phyloP scores from a whole-genome alignment of 192 early-diverging fungal species.

The Rhizophagus prolifer region DNA sequence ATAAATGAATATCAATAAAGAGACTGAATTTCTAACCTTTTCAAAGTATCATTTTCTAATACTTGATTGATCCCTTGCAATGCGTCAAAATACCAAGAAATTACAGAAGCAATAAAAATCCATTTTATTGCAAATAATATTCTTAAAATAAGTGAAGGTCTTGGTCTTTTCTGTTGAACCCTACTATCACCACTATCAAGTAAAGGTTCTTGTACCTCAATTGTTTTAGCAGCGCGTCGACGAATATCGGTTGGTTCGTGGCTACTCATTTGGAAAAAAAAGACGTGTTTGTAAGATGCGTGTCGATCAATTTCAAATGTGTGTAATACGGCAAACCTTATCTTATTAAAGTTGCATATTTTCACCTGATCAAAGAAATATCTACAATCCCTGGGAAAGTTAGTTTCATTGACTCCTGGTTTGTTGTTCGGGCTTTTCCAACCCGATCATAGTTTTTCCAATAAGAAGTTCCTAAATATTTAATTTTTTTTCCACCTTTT shows the following conservation, averaged over 20 bases:
- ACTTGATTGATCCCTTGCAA: neutral
- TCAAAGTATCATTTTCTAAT: neutral
- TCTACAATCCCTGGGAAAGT: too few relatives aligned
- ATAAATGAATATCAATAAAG: too few relatives aligned
- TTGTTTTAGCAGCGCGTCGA: neutral
- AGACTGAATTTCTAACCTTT: neutral
- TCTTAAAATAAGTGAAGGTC: neutral
- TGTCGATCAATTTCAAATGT: too few relatives aligned
- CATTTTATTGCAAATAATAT: conserved; percentile 4
- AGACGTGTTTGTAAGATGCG: neutral
- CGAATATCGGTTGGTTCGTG: neutral
- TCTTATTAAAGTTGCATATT: too few relatives aligned
- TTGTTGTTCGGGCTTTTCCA: too few relatives aligned
- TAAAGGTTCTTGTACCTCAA: neutral
- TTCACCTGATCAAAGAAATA: too few relatives aligned
- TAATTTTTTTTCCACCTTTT: too few relatives aligned
- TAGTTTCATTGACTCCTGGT: too few relatives aligned
- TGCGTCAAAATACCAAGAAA: conserved; percentile 12
- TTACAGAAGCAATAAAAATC: neutral
- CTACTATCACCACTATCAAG: neutral
- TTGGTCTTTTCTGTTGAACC: neutral
- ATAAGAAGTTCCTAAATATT: too few relatives aligned
- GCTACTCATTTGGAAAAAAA: neutral
- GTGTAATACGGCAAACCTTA: too few relatives aligned
- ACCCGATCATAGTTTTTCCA: too few relatives aligned